Conservation (phyloP, 805 yeast genomes). For the Saccharomycopsis sp. region DNA sequence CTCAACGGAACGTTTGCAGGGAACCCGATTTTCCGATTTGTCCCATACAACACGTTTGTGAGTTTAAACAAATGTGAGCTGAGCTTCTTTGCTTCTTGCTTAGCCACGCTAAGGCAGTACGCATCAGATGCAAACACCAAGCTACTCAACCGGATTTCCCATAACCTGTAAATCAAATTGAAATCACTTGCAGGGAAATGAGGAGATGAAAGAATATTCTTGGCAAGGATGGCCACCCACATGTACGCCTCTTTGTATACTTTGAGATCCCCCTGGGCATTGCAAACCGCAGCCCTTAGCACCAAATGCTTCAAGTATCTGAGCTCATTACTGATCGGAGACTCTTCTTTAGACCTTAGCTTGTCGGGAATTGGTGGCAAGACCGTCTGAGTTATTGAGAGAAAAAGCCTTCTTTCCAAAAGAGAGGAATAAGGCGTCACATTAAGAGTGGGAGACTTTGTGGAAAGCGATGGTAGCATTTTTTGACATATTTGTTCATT, state of each 20-base stretch:
- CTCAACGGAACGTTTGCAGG: conserved; percentile 22
- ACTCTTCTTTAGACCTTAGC: background rate
- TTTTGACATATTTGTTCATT: too few species aligned
- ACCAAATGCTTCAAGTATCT: conserved; percentile 1
- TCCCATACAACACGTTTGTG: conserved; percentile 4
- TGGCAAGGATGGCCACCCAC: conserved; percentile 17
- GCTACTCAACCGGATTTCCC: conserved; percentile 24
- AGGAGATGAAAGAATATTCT: conserved; percentile 2
- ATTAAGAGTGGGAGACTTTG: too few species aligned
- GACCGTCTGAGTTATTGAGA: conserved; percentile 1
- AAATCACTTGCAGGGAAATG: background rate
- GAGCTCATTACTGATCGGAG: background rate
- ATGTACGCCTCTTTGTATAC: conserved; percentile 4
- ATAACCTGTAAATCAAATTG: conserved; percentile 17
- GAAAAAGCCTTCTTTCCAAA: conserved; percentile 13
- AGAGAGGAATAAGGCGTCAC: conserved; percentile 9
- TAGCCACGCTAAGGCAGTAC: conserved; percentile 21
- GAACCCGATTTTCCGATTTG: conserved; percentile 16
- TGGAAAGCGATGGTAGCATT: too few species aligned
- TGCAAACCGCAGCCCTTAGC: background rate
- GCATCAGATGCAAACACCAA: conserved; percentile 23
- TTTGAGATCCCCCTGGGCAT: background rate
- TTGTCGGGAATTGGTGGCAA: background rate
- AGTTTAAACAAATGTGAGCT: conserved; percentile 21
- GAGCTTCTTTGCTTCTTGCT: conserved; percentile 24